These are phyloP conservation scores for Lyophyllum atratum DNA, from an alignment of 768 basidiomycete genomes.

Conservation along the genomic window DNA sequence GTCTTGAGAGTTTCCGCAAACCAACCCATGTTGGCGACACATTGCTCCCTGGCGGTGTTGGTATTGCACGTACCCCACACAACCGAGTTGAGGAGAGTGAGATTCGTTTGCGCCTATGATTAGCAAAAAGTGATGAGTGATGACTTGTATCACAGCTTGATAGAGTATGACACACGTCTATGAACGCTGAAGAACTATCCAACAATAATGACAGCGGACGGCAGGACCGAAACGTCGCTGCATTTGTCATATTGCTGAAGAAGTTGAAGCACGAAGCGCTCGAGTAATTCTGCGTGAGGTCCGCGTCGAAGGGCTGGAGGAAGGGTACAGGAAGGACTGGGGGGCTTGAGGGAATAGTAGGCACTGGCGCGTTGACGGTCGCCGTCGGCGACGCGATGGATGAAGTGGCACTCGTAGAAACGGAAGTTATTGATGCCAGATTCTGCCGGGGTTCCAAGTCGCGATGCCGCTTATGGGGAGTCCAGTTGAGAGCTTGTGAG, in stretches of 20 bases:
- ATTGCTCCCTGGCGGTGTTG: constrained; percentile 44
- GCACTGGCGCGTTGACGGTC: constrained; percentile 32
- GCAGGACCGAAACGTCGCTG: constrained; percentile 65
- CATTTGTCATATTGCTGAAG: constrained; percentile 73
- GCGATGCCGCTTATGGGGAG: constrained; percentile 44
- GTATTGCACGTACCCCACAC: constrained; percentile 86
- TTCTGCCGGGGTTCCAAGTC: constrained; percentile 21
- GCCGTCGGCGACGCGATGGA: constrained; percentile 18
- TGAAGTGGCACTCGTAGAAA: constrained; percentile 16
- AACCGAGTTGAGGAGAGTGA: constrained; percentile 62
- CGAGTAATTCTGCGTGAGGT: constrained; percentile 66
- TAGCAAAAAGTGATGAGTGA: background rate
- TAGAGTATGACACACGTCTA: constrained; percentile 42
- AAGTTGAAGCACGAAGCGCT: constrained; percentile 66
- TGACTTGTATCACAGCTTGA: background rate
- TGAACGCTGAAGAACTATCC: constrained; percentile 53
- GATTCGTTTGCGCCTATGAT: constrained; percentile 61
- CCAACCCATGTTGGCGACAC: constrained; percentile 67
- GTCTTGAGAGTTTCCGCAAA: constrained; percentile 51
- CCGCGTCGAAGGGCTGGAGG: constrained; percentile 72
- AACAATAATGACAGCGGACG: constrained; percentile 73
- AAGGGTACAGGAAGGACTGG: constrained; percentile 73
- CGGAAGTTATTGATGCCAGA: constrained; percentile 6
- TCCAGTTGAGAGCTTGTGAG: constrained; percentile 34
- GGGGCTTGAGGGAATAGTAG: constrained; percentile 49